phyloP scores from a whole-genome alignment of 2,329 filamentous ascomycete species.

The Ophiostoma piceae region DNA sequence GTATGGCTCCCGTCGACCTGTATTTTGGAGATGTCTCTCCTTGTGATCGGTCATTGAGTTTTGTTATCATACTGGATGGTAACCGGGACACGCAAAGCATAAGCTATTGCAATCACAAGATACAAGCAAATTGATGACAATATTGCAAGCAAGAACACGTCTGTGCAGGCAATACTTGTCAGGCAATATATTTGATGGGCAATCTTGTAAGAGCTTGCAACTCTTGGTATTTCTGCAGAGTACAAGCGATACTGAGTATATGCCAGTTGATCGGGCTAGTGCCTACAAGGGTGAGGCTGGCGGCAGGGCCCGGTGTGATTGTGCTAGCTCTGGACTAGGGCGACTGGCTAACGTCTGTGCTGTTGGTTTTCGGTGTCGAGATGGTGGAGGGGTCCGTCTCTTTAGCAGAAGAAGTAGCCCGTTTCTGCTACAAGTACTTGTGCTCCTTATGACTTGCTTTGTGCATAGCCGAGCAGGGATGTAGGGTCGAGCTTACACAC shows the following conservation, averaged over 20 bases:
- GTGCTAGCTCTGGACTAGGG: neutral
- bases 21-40: constrained; percentile 5
- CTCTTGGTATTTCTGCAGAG: too few species aligned
- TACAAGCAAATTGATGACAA: neutral
- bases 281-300: constrained; percentile 22
- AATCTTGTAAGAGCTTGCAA: neutral
- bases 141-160: constrained; percentile 2
- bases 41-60: neutral
- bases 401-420: neutral
- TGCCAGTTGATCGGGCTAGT: neutral
- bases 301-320: constrained; percentile 22
- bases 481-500: neutral
- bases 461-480: neutral
- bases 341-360: constrained; percentile 10
- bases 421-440: neutral
- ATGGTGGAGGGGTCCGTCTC: neutral
- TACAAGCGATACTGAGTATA: neutral
- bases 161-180: neutral
- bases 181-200: neutral
- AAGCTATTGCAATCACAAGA: neutral
- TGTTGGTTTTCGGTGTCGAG: constrained; percentile 20
- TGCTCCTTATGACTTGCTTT: constrained; percentile 5
- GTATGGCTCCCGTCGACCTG: neutral
- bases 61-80: neutral
- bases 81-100: neutral